These are phyloP conservation scores for Thielaviopsis populi DNA, from an alignment of 2,329 filamentous ascomycete genomes.

Conservation along the genomic window DNA sequence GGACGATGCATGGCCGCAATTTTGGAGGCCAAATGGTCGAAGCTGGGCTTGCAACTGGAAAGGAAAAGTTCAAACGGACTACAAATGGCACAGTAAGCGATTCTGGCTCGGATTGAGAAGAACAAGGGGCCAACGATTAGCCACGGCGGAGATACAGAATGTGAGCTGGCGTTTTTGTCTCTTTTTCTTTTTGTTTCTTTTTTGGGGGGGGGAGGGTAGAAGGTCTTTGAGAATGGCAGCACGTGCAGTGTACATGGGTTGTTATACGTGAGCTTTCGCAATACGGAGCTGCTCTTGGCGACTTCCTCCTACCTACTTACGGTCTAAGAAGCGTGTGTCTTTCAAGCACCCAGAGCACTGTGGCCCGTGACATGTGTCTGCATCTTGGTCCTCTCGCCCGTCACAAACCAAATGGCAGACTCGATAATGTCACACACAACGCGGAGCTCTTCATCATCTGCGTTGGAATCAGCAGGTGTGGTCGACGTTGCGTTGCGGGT, in stretches of 20 bases:
- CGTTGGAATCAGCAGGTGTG: not conserved
- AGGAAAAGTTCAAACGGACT: slow-evolving; percentile 58
- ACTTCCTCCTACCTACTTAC: not conserved
- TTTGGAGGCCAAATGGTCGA: slow-evolving; percentile 60
- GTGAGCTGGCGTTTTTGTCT: not conserved
- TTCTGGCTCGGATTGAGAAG: slow-evolving; percentile 14
- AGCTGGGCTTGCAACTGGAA: slow-evolving; percentile 55
- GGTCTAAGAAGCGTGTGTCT: not conserved
- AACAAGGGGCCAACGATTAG: not conserved
- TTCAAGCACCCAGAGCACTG: not conserved
- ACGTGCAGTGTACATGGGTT: not conserved
- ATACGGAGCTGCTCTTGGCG: not conserved
- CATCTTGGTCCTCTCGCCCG: slow-evolving; percentile 26
- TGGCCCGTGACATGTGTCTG: not conserved
- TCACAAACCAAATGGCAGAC: slow-evolving; percentile 56
- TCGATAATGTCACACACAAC: slow-evolving; percentile 54
- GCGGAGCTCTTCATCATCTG: slow-evolving; percentile 49
- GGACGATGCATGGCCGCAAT: slow-evolving; percentile 62
- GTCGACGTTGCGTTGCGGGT: not conserved
- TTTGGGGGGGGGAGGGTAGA: too few species aligned
- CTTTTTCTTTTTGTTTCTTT: too few species aligned
- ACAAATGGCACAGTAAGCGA: slow-evolving; percentile 28
- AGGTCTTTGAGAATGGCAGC: not conserved
- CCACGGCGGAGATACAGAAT: not conserved
- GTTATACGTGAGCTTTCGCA: not conserved